A percentile compares a stretch with the other conserved stretches of the same genome.
Conservation (phyloP, 331 rosid species). For the Prunus yedoensis region DNA sequence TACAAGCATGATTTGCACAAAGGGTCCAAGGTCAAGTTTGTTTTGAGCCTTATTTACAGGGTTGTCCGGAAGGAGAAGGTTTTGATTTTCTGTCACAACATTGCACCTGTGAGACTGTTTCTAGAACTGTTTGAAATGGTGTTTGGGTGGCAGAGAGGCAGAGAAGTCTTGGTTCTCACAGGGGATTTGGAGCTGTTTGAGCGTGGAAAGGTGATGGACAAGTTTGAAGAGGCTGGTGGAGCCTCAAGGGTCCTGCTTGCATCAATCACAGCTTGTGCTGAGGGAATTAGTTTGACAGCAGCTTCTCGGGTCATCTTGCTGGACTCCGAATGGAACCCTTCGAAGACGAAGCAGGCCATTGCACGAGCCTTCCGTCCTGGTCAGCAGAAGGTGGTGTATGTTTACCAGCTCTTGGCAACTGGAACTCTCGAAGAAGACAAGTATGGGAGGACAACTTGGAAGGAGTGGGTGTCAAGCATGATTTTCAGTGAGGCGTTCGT, state of each 20-base stretch:
- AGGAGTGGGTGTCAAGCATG: slow-evolving; percentile 97
- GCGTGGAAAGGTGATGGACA: slow-evolving; percentile 85
- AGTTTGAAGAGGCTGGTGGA: slow-evolving; percentile 76
- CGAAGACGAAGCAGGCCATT: slow-evolving; percentile 94
- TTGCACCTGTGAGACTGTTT: slow-evolving; percentile 78
- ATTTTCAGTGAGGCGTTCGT: slow-evolving; percentile 90
- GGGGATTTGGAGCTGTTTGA: slow-evolving; percentile 92
- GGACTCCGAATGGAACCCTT: slow-evolving; percentile 98
- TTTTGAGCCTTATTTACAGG: slow-evolving; percentile 74
- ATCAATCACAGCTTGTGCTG: slow-evolving; percentile 94
- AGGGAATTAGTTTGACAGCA: slow-evolving; percentile 94
- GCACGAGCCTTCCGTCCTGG: slow-evolving; percentile 96
- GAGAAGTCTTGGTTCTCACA: slow-evolving; percentile 72
- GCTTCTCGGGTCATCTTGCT: slow-evolving; percentile 88
- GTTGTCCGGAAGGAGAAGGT: slow-evolving; percentile 74
- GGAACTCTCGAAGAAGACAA: slow-evolving; percentile 88
- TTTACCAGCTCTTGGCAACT: slow-evolving; percentile 80
- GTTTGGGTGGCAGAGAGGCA: slow-evolving; percentile 70
- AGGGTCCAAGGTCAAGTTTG: slow-evolving; percentile 85
- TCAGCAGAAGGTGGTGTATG: slow-evolving; percentile 83
- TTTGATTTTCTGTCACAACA: slow-evolving; percentile 85
- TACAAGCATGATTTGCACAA: slow-evolving; percentile 67
- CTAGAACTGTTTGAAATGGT: slow-evolving; percentile 69
- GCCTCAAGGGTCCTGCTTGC: slow-evolving; percentile 81
- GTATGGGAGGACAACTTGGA: slow-evolving; percentile 79